These are phyloP conservation scores for Yamadazyma spencermartinsiae DNA, from an alignment of 1,139 yeast genomes.

Conservation along the genomic window DNA sequence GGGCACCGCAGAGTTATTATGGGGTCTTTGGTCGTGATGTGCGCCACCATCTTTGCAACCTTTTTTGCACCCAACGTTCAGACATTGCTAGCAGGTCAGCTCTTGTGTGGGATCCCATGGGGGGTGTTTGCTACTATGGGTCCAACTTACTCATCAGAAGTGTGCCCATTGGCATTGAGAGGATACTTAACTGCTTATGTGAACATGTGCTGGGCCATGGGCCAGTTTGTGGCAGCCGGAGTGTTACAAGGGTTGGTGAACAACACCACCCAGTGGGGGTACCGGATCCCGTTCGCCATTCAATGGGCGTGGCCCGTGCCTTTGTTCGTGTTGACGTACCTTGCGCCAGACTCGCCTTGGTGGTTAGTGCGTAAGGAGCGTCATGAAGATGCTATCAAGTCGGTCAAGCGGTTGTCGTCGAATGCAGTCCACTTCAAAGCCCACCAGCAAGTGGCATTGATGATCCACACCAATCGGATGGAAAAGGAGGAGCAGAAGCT, in stretches of 20 bases:
- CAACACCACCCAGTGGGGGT: conserved; percentile 25
- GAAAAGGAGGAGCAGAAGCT: conserved; percentile 11
- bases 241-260: conserved; percentile 31
- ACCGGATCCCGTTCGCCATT: conserved; percentile 46
- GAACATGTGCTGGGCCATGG: conserved; percentile 43
- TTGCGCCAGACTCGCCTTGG: conserved; percentile 25
- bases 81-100: conserved; percentile 39
- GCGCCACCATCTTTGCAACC: conserved; percentile 37
- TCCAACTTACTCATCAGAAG: conserved; percentile 47
- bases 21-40: conserved; percentile 24
- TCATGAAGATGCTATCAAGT: conserved; percentile 4
- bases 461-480: conserved; percentile 19
- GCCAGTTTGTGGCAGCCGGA: conserved; percentile 41
- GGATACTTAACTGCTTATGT: conserved; percentile 41
- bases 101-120: conserved; percentile 46
- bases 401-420: conserved; percentile 3
- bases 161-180: conserved; percentile 43
- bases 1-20: conserved; percentile 40
- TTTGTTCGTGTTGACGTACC: conserved; percentile 22
- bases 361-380: conserved; percentile 6
- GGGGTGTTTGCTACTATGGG: conserved; percentile 46
- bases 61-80: conserved; percentile 39
- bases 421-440: conserved; percentile 12
- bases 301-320: conserved; percentile 32
- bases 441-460: conserved; percentile 16